Evolutionary conservation across 805 yeast genomes (phyloP).

Genomic region (Schwanniomyces vanrijiae): DNA sequence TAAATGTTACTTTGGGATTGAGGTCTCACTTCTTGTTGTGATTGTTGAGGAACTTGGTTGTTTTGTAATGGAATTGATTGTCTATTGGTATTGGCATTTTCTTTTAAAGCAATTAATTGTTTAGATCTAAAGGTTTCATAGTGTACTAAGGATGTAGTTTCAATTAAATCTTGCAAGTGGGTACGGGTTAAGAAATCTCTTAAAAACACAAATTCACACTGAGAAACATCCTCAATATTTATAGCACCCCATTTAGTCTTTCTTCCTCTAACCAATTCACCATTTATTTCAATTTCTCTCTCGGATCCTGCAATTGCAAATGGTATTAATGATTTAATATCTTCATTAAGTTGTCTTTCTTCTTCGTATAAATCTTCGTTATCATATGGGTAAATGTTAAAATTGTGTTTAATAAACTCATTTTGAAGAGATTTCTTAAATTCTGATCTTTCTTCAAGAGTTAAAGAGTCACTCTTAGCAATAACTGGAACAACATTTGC

Average conservation of each 20-base stretch:
- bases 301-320: slow-evolving; percentile 95
- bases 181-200: slow-evolving; percentile 94
- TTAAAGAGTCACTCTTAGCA: slow-evolving; percentile 89
- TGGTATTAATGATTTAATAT: slow-evolving; percentile 75
- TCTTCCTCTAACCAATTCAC: slow-evolving; percentile 84
- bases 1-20: slow-evolving; percentile 5
- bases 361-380: slow-evolving; percentile 66
- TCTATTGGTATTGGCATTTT: slow-evolving; percentile 64
- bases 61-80: slow-evolving; percentile 21
- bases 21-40: slow-evolving; percentile 3
- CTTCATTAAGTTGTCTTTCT: slow-evolving; percentile 70
- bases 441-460: slow-evolving; percentile 76
- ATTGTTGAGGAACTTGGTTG: not conserved
- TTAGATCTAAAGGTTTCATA: slow-evolving; percentile 92
- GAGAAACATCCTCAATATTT: slow-evolving; percentile 90
- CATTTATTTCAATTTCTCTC: slow-evolving; percentile 69
- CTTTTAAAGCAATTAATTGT: slow-evolving; percentile 91
- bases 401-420: slow-evolving; percentile 70
- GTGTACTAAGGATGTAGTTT: slow-evolving; percentile 82
- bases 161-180: slow-evolving; percentile 93
- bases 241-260: slow-evolving; percentile 92
- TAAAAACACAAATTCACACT: slow-evolving; percentile 92
- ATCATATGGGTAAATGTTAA: slow-evolving; percentile 85
- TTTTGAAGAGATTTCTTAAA: slow-evolving; percentile 76
- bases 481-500: slow-evolving; percentile 94